Evolutionary conservation across 768 basidiomycete species (phyloP), one percentile per base, ranked within the genome.

Genomic region (Psilocybe cyanescens): DNA sequence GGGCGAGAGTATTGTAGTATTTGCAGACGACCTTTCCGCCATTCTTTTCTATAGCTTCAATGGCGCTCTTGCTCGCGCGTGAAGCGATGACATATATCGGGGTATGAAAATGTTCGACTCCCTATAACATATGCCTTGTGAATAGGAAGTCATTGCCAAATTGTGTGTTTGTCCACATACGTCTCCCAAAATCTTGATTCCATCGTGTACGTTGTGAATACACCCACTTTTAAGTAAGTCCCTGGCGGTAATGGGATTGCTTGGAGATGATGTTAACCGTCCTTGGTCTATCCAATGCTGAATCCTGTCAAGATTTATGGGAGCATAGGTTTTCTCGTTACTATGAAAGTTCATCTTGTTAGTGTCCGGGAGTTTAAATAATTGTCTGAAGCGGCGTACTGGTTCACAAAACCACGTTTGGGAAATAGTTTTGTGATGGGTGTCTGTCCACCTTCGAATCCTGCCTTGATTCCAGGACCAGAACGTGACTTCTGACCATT

Each of bases 361-460:
- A 53, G 28, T 17, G 16, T 47, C 8, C 3, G 11, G 33, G 7
- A n/a, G 24, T 51, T 9, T 14, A 14, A 51, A 24, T 28, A 11
- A 14, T 39, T 19, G 39, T 39, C 19, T 31, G 29, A 56, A 24
- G 12, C 16, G n/a, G 57, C 92, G 69, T 67, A 97, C 97, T 86
- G 86, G 76, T 97, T 99, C 60, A 89, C 85, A 74, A 99, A 99
- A 49, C 97, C 97, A 50, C 87, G 84, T 80, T 99, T 99, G 4
- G 97, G 97, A 71, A 96, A 92, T 47, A 88, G 79, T 64, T 94
- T 89, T 4, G 92, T 90, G 57, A 99, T 87, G 12, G 97, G 93
- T 4, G 97, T 98, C 74, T 98, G 97, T 64, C 97, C 97, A 71
- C 97, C 97, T 75, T 98, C 97, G 65, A 98, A 99, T 5, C 93